Conservation (phyloP, 2,329 filamentous ascomycete species). For the Trichoderma sp. region DNA sequence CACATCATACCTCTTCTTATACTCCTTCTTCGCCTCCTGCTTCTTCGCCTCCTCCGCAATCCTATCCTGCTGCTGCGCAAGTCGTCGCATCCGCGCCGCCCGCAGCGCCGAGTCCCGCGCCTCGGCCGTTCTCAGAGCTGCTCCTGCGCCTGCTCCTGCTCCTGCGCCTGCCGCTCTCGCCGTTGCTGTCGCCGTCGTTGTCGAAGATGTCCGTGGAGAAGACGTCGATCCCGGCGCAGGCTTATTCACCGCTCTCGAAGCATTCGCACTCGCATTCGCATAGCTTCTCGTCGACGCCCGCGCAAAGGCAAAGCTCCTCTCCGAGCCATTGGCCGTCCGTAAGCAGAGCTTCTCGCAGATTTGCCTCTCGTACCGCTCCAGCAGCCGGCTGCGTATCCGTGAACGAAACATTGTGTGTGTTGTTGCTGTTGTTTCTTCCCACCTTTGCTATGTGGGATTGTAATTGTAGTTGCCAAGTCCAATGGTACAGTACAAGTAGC, state of each 20-base stretch:
- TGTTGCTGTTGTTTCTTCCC: neutral
- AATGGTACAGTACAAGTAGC: neutral
- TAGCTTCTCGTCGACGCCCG: neutral
- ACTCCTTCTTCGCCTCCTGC: constrained; percentile 32
- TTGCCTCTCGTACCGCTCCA: neutral
- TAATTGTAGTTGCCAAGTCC: neutral
- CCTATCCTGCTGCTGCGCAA: constrained; percentile 21
- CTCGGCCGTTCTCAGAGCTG: constrained; percentile 25
- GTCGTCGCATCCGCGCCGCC: constrained; percentile 24
- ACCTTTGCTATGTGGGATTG: neutral
- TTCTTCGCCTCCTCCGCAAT: constrained; percentile 23
- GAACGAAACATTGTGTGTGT: constrained; percentile 10
- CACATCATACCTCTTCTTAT: constrained; percentile 42
- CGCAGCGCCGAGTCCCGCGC: constrained; percentile 26
- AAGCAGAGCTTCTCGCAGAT: neutral
- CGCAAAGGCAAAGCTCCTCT: neutral
- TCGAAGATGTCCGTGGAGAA: neutral
- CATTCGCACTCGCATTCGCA: neutral
- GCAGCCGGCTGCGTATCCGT: neutral
- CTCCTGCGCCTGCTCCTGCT: neutral
- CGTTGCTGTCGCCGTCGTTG: neutral
- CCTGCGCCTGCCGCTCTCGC: neutral
- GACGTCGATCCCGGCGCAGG: neutral
- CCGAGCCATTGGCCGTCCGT: neutral
- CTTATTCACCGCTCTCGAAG: neutral